A percentile compares a stretch with the other conserved stretches of the same genome.
phyloP scores from a whole-genome alignment of 495 filamentous ascomycete species.

The Astrothelium macrocarpum region DNA sequence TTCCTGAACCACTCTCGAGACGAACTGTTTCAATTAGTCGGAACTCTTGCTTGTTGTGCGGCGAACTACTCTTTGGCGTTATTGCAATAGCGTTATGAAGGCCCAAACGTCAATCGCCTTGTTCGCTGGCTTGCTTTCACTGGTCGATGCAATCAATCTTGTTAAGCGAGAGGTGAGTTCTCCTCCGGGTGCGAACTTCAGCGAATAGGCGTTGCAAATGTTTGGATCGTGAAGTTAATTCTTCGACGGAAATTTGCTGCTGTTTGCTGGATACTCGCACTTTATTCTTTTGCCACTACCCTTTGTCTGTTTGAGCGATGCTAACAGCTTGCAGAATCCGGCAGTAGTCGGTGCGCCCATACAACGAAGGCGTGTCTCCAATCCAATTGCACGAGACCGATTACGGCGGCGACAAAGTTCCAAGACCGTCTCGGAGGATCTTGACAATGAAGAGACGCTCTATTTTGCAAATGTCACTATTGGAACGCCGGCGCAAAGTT shows the following conservation, averaged over 20 bases:
- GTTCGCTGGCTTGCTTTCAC: conserved; percentile 16
- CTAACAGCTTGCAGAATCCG: conserved; percentile 9
- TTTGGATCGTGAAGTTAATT: not conserved
- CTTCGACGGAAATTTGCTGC: not conserved
- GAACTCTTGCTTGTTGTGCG: not conserved
- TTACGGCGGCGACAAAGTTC: conserved; percentile 20
- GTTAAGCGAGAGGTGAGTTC: conserved; percentile 23
- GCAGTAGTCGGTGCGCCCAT: conserved; percentile 14
- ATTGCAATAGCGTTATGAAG: not conserved
- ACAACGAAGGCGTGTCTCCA: conserved; percentile 26
- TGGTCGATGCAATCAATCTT: conserved; percentile 24
- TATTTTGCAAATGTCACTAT: conserved; percentile 40
- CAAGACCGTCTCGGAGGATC: conserved; percentile 24
- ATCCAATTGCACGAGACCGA: conserved; percentile 28
- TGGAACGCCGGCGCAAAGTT: conserved; percentile 36
- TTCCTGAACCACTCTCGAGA: not conserved
- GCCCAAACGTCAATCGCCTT: conserved; percentile 17
- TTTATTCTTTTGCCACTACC: not conserved
- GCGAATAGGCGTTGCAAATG: not conserved
- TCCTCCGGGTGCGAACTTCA: too few species aligned
- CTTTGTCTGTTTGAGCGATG: not conserved
- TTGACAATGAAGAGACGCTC: conserved; percentile 37
- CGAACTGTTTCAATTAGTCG: not conserved
- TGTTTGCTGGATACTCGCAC: not conserved
- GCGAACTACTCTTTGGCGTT: not conserved